A percentile compares a stretch with the other conserved stretches of the same genome.
phyloP scores from a whole-genome alignment of 2,329 filamentous ascomycete genomes.

The Phyllosticta citrichinensis region DNA sequence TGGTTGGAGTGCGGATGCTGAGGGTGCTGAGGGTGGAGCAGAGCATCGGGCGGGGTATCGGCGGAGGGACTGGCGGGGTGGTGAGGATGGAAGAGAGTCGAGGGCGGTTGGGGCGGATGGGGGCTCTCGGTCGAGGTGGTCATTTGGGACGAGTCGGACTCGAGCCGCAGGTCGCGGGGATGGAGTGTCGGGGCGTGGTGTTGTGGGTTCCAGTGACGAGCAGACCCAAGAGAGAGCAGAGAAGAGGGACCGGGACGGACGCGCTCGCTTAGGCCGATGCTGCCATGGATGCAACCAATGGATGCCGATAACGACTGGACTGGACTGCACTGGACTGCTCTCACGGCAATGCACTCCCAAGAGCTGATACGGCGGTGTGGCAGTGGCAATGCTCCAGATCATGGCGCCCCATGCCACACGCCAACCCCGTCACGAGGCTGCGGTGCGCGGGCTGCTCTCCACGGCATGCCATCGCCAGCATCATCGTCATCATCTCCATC shows the following conservation, averaged over 20 bases:
- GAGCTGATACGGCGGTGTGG: background rate
- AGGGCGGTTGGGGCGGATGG: constrained; percentile 2
- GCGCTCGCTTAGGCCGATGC: too few species aligned
- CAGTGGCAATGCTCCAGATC: background rate
- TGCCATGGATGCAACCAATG: too few species aligned
- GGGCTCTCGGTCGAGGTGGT: constrained; percentile 2
- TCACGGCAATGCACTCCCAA: too few species aligned
- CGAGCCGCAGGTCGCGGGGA: background rate
- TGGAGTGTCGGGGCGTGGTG: constrained; percentile 4
- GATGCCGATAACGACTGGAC: too few species aligned
- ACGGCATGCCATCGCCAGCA: too few species aligned
- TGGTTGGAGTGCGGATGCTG: background rate
- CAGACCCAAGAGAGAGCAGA: background rate
- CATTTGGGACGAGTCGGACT: background rate
- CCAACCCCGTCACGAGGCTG: background rate
- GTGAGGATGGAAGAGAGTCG: constrained; percentile 5
- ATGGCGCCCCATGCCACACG: background rate
- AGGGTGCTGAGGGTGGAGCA: constrained; percentile 1
- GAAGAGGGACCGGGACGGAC: background rate
- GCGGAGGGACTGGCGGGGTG: background rate
- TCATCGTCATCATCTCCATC: background rate
- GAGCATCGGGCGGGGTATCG: constrained; percentile 8
- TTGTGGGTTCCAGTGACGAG: background rate
- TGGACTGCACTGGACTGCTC: too few species aligned
- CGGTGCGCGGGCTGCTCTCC: too few species aligned